Conservation (phyloP, 2,329 filamentous ascomycete species). For the Pseudogymnoascus sp. region DNA sequence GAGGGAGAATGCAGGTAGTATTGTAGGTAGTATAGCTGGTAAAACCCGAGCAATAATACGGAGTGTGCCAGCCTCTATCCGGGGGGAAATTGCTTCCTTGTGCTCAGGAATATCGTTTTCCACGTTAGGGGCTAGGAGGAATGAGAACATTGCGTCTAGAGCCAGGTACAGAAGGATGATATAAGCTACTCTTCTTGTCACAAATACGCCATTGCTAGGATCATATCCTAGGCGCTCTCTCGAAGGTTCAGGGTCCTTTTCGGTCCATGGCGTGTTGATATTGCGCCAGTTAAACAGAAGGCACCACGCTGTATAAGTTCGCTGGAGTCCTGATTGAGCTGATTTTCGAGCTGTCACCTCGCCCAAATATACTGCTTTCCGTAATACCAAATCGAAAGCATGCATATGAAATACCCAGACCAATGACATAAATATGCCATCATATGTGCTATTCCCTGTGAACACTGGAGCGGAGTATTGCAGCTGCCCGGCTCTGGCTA, state of each 20-base stretch:
- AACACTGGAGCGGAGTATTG: background rate
- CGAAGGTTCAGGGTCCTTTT: background rate
- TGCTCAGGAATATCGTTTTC: background rate
- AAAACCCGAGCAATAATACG: background rate
- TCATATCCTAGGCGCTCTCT: background rate
- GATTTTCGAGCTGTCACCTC: background rate
- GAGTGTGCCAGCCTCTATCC: background rate
- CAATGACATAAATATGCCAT: background rate
- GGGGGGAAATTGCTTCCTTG: background rate
- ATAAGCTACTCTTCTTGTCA: background rate
- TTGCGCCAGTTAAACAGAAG: background rate
- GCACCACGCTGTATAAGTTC: background rate
- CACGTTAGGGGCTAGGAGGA: background rate
- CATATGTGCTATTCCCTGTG: background rate
- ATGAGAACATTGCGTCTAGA: background rate
- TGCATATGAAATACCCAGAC: background rate
- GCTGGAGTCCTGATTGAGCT: background rate
- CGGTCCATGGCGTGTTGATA: background rate
- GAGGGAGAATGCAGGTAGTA: background rate
- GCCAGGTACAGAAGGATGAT: background rate
- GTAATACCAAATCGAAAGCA: background rate
- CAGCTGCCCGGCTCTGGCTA: background rate
- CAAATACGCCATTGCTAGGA: background rate
- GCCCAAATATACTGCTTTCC: background rate
- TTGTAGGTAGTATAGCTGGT: background rate